These are phyloP conservation scores for Corynespora cassiicola DNA, from an alignment of 2,329 filamentous ascomycete genomes.

Conservation along the genomic window DNA sequence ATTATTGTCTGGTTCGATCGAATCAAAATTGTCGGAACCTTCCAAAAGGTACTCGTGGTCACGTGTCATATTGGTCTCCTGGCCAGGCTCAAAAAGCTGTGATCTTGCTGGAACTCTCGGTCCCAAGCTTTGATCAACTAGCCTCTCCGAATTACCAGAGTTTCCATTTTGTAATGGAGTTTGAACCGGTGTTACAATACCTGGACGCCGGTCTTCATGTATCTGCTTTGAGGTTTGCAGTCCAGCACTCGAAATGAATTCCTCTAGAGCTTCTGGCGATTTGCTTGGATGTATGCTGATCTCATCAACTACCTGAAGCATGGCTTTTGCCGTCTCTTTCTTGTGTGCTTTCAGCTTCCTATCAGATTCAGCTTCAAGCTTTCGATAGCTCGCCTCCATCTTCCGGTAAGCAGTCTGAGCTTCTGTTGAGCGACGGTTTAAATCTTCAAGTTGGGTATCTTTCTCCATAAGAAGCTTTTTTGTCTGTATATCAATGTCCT, in stretches of 20 bases:
- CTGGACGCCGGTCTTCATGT: too few species aligned
- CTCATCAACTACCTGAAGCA: slow-evolving; percentile 4
- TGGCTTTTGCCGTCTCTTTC: slow-evolving; percentile 9
- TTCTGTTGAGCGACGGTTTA: slow-evolving; percentile 12
- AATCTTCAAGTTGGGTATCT: slow-evolving; percentile 11
- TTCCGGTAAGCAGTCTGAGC: slow-evolving; percentile 19
- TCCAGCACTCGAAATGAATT: too few species aligned
- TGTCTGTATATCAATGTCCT: slow-evolving; percentile 1
- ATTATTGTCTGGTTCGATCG: slow-evolving; percentile 9
- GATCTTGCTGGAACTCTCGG: too few species aligned
- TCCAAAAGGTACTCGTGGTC: not conserved
- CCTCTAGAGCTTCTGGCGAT: too few species aligned
- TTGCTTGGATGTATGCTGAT: slow-evolving; percentile 2
- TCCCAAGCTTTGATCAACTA: not conserved
- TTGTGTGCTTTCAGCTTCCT: slow-evolving; percentile 21
- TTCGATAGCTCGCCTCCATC: slow-evolving; percentile 16
- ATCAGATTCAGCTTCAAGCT: slow-evolving; percentile 15
- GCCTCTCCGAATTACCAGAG: slow-evolving; percentile 14
- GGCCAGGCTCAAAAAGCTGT: too few species aligned
- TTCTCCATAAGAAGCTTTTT: slow-evolving; percentile 6
- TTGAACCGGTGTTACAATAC: too few species aligned
- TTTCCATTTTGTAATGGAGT: slow-evolving; percentile 7
- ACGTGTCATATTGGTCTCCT: too few species aligned
- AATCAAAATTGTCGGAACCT: not conserved
- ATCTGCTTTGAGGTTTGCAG: too few species aligned